A percentile compares a stretch with the other conserved stretches of the same genome.
Evolutionary conservation across 169 alveolate genomes (phyloP).

Genomic region (Eimeria acervulina): DNA sequence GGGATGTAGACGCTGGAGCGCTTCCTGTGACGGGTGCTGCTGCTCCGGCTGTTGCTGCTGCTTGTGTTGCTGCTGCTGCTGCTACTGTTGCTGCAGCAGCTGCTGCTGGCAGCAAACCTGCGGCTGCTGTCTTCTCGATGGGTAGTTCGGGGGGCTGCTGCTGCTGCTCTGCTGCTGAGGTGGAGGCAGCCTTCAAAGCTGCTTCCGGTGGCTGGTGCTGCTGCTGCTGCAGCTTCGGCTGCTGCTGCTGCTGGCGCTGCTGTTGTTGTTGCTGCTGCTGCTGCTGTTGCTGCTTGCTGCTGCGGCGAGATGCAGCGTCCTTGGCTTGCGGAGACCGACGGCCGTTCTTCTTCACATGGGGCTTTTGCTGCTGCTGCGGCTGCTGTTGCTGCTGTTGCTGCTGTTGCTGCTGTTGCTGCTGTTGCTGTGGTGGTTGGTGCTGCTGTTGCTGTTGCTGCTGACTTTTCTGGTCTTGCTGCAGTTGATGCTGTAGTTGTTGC

Average conservation of each 20-base stretch:
- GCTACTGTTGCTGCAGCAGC: not conserved
- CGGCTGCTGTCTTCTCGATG: not conserved
- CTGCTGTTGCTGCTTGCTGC: conserved; percentile 15
- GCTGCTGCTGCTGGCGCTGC: not conserved
- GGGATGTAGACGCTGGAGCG: not conserved
- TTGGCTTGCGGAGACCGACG: not conserved
- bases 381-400: not conserved
- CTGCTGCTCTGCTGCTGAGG: not conserved
- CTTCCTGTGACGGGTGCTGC: not conserved
- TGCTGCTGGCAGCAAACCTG: not conserved
- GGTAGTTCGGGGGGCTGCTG: not conserved
- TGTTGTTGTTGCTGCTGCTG: not conserved
- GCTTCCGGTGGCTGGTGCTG: not conserved
- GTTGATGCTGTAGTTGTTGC: too few relatives aligned
- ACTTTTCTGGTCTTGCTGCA: too few relatives aligned
- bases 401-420: not conserved
- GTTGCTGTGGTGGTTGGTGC: not conserved
- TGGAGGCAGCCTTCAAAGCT: not conserved
- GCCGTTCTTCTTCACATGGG: not conserved
- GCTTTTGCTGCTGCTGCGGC: conserved; percentile 43
- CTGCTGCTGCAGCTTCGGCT: conserved; percentile 33
- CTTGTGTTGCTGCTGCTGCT: not conserved
- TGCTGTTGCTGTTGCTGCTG: too few relatives aligned
- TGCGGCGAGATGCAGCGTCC: not conserved
- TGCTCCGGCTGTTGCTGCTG: too few relatives aligned